Conservation (phyloP, 106 monocot species). For the Agapanthus africanus region DNA sequence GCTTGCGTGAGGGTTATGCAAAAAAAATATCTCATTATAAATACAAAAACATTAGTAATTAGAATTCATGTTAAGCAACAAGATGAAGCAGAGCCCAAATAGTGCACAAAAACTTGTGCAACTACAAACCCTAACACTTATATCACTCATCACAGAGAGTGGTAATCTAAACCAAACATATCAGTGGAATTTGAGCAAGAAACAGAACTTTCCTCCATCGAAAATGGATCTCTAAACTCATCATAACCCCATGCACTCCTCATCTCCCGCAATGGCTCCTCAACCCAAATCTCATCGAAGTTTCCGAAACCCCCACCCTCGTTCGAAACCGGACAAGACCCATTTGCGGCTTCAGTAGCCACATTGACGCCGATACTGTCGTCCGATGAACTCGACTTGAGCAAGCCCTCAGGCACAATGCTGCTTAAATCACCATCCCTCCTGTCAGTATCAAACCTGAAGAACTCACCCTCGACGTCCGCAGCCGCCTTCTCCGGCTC, state of each 20-base stretch:
- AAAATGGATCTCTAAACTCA: too few relatives aligned
- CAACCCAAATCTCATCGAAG: background rate
- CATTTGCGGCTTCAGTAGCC: background rate
- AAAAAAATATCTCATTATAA: too few relatives aligned
- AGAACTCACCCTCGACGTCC: constrained; percentile 2
- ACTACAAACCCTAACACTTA: background rate
- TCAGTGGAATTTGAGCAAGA: too few relatives aligned
- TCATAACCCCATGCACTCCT: background rate
- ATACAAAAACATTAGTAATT: background rate
- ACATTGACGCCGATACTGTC: too few relatives aligned
- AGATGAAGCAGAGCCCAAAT: background rate
- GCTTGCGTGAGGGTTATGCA: too few relatives aligned
- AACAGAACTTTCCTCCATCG: too few relatives aligned
- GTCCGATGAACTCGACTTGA: constrained; percentile 8
- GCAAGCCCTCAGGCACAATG: constrained; percentile 40
- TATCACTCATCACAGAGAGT: background rate
- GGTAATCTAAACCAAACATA: constrained; percentile 1
- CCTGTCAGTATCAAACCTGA: constrained; percentile 24
- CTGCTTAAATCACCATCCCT: constrained; percentile 48
- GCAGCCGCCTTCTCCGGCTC: background rate
- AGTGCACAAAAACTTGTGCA: background rate
- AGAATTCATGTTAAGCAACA: too few relatives aligned
- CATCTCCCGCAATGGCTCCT: constrained; percentile 10
- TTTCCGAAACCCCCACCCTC: background rate
- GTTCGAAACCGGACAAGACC: background rate